Evolutionary conservation across 495 filamentous ascomycete species (phyloP), one percentile per base, ranked within the genome.

Genomic region (Immersiella caudata): DNA sequence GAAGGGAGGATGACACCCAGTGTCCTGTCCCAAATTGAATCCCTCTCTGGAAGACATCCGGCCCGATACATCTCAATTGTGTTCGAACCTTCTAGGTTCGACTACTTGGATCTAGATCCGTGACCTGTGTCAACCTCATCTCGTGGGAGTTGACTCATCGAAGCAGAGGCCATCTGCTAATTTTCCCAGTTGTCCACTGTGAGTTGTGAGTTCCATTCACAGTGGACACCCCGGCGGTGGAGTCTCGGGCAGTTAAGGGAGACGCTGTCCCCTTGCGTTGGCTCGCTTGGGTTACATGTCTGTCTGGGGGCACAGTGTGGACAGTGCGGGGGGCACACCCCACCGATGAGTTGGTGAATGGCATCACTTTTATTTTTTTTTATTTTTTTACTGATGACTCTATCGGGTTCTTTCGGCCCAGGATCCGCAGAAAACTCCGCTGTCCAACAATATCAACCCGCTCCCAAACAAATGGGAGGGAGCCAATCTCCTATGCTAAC

Each of bases 391-490:
- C 21, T 26, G 7, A 24, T 26, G 21, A 25, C 6, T 36, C 57
- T 9, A 40, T 60, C 26, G 14, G 24, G 24, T 60, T 55, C 52
- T 55, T 2, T 55, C 52, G 57, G 57, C 16, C 57, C 57, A 29
- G 57, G 57, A 60, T 60, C 57, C 20, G 57, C 57, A 60, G 57
- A 29, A 36, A 60, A 60, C 36, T 26, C 57, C 16, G 57, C 29
- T 60, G 57, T 21, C n/a, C n/a, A n/a, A 16, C 61, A 51, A 64
- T 64, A 33, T 64, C 61, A 8, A 64, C 22, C 61, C 61, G 61
- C 61, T 55, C 46, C 60, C 61, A 64, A 55, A 55, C 61, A 35
- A 11, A 54, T 49, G 36, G 60, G 36, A 25, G 60, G 11, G 22
- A 24, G 20, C 46, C 16, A 52, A 5, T 16, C 6, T 7, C 51